Conservation (phyloP, 257 asterid genomes). For the Primulina eburnea region DNA sequence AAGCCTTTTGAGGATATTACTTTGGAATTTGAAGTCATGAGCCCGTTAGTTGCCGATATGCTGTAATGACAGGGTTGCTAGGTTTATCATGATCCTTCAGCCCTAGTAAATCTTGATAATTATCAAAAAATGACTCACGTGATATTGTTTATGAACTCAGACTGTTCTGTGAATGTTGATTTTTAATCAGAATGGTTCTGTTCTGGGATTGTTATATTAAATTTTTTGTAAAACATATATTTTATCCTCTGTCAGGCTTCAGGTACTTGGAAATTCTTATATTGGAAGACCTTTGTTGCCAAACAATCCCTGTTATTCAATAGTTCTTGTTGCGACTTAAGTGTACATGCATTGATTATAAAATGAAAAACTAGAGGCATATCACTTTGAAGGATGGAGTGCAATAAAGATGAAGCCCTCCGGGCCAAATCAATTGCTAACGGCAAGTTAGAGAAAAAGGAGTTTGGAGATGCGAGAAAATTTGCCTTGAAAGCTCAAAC, state of each 20-base stretch:
- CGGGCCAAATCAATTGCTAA: conserved; percentile 65
- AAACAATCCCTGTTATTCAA: conserved; percentile 14
- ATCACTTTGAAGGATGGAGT: conserved; percentile 52
- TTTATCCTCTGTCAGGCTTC: conserved; percentile 15
- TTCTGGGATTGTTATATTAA: not conserved
- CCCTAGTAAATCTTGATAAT: not conserved
- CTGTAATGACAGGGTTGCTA: not conserved
- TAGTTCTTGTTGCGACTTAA: conserved; percentile 25
- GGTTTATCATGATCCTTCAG: not conserved
- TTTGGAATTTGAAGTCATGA: conserved; percentile 4
- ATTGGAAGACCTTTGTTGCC: conserved; percentile 21
- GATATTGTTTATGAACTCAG: not conserved
- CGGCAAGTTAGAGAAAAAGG: conserved; percentile 51
- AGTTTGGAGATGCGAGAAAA: conserved; percentile 60
- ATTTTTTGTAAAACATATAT: not conserved
- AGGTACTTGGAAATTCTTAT: conserved; percentile 27
- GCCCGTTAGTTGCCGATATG: not conserved
- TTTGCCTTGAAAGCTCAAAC: conserved; percentile 61
- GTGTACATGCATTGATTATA: conserved; percentile 14
- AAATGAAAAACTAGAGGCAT: conserved; percentile 20
- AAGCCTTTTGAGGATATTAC: not conserved
- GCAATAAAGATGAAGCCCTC: conserved; percentile 72
- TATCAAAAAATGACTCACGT: not conserved
- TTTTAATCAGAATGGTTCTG: conserved; percentile 11
- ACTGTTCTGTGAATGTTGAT: conserved; percentile 2